Base-by-base conservation (phyloP, 805 yeast genomes). In the Kuraishia hungarica region DNA sequence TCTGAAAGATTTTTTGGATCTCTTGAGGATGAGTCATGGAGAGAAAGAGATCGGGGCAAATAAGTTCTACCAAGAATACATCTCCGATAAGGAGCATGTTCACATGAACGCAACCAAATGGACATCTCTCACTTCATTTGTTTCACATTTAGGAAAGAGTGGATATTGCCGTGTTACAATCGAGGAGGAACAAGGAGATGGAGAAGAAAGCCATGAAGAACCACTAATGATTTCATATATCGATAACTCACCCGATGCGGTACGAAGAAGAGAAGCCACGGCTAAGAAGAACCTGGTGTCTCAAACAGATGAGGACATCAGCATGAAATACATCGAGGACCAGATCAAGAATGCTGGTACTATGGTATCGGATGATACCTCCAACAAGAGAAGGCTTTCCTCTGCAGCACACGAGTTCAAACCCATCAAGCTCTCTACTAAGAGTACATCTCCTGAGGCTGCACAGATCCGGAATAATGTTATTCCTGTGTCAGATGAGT, bases 71-170 rank as follows among this genome's bases (percentile, higher is more conserved):
- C 96, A 92, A 64, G 97, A 92, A 65, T 86, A 86, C 64, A 93
- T 94, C 56, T 78, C 80, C 57, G 89, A 93, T 66, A 82, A 82
- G 62, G 82, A 88, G 56, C 98, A 94, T 68, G 73, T 91, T 11
- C 99, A 93, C 68, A 82, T 94, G 86, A 91, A 90, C 62, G 84
- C 97, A 1, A 94, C 99, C 0, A 76, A 76, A 56, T 94, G 96
- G 89, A 67, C 77, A 2, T 79, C 87, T 1, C 69, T 94, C 51
- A 79, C 90, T 0, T 78, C 81, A 48, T 89, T 93, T 64, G 76
- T 89, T 21, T 77, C 80, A 56, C 72, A 81, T 59, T 69, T 92
- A 59, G 85, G 83, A 1, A 71, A 74, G 13, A 71, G 74, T 20
- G 88, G 89, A 0, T 65, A 78, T 2, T 80, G 89, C 24, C 68